A percentile compares a stretch with the other conserved stretches of the same genome.
phyloP scores from a whole-genome alignment of 2,329 filamentous ascomycete species.

The Pezicula carpinea region DNA sequence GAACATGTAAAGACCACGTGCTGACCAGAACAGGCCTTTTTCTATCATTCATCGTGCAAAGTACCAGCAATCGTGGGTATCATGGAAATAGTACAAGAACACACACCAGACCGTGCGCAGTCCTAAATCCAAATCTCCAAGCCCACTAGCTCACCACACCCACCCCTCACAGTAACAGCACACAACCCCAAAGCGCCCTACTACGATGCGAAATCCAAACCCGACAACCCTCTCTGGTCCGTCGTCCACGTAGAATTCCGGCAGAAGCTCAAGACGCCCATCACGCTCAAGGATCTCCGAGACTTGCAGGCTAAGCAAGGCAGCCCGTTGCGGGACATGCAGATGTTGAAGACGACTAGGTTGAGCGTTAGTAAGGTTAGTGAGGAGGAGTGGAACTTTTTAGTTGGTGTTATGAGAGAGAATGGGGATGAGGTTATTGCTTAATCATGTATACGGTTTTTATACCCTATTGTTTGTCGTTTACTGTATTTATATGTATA shows the following conservation, averaged over 20 bases:
- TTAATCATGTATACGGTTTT: background rate
- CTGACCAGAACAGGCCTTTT: constrained; percentile 54
- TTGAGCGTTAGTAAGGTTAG: constrained; percentile 74
- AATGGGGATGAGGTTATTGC: constrained; percentile 16
- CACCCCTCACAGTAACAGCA: constrained; percentile 38
- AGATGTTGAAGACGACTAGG: constrained; percentile 76
- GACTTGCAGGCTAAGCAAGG: constrained; percentile 51
- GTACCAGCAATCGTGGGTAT: constrained; percentile 80
- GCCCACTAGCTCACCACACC: constrained; percentile 3
- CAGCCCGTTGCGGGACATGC: constrained; percentile 64
- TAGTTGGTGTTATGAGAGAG: constrained; percentile 42
- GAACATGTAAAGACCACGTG: no score
- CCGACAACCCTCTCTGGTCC: constrained; percentile 73
- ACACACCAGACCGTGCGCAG: constrained; percentile 67
- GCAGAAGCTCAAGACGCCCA: constrained; percentile 69
- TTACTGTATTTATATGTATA: no score
- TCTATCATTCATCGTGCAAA: constrained; percentile 95
- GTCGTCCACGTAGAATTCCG: constrained; percentile 86
- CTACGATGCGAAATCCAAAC: constrained; percentile 73
- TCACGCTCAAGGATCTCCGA: constrained; percentile 69
- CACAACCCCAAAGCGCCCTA: constrained; percentile 72
- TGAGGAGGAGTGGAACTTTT: constrained; percentile 58
- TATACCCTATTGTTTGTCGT: background rate
- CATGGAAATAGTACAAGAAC: constrained; percentile 85
- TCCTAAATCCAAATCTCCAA: constrained; percentile 1